Conservation (phyloP, 306 rosid species). For the Vigna trinervia region DNA sequence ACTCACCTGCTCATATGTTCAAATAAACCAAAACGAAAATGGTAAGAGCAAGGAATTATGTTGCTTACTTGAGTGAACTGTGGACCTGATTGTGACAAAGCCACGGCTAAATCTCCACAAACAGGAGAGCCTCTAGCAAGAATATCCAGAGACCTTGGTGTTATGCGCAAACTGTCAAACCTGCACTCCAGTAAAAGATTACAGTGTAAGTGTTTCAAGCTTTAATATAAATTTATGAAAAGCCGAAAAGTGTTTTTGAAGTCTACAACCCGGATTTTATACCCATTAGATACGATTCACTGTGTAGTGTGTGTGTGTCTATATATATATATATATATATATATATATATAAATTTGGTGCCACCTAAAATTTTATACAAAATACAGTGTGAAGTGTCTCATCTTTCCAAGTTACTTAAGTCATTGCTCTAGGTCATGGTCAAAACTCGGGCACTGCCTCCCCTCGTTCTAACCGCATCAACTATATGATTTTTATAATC, state of each 20-base stretch:
- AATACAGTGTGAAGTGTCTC: conserved; percentile 7
- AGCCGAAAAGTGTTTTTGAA: conserved; percentile 27
- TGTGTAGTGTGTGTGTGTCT: not conserved
- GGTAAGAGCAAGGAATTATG: conserved; percentile 34
- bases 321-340: no score
- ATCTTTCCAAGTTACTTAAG: not conserved
- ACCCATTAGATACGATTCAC: not conserved
- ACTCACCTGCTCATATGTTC: conserved; percentile 47
- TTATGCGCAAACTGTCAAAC: conserved; percentile 97
- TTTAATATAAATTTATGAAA: conserved; percentile 25
- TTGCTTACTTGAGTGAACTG: conserved; percentile 89
- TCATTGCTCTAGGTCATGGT: not conserved
- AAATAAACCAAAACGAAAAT: conserved; percentile 37
- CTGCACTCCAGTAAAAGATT: conserved; percentile 57
- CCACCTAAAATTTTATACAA: not conserved
- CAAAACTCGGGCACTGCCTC: not conserved
- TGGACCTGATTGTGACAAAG: conserved; percentile 94
- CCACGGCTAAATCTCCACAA: conserved; percentile 97
- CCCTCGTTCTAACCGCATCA: not conserved
- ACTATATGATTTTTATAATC: not conserved
- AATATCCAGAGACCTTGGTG: conserved; percentile 93
- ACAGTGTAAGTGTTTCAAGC: conserved; percentile 39
- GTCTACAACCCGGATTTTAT: conserved; percentile 12
- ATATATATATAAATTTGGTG: not conserved
- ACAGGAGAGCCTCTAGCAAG: conserved; percentile 95